A percentile compares a stretch with the other conserved stretches of the same genome.
Conservation (phyloP, 192 early-diverging fungal genomes). For the Kickxella alabastrina region DNA sequence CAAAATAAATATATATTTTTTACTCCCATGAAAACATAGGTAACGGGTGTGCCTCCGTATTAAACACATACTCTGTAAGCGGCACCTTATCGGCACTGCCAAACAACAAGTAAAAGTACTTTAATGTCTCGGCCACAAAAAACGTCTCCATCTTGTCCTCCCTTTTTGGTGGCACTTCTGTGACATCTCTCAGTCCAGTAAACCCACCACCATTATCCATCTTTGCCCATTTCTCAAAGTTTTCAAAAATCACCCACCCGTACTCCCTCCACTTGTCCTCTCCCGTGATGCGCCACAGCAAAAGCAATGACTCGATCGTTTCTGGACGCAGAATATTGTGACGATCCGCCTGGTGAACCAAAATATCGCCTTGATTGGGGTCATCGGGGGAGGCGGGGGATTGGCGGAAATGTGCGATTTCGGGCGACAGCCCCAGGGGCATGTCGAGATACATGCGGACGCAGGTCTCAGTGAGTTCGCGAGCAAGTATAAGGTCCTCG, state of each 20-base stretch:
- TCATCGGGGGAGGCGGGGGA: background rate
- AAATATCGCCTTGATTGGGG: constrained; percentile 19
- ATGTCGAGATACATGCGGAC: constrained; percentile 79
- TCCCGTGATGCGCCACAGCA: constrained; percentile 79
- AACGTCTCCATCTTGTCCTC: constrained; percentile 59
- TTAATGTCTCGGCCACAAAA: constrained; percentile 90
- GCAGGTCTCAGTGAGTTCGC: constrained; percentile 76
- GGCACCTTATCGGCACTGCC: constrained; percentile 57
- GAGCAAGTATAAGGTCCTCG: constrained; percentile 72
- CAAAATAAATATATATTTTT: background rate
- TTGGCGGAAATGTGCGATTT: constrained; percentile 24
- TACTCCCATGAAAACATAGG: constrained; percentile 23
- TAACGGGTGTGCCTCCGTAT: constrained; percentile 92
- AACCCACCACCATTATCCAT: constrained; percentile 61
- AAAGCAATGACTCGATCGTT: constrained; percentile 83
- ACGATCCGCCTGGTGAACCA: constrained; percentile 13
- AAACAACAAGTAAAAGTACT: constrained; percentile 90
- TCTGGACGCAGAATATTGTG: constrained; percentile 77
- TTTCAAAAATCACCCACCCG: constrained; percentile 78
- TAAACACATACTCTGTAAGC: constrained; percentile 83
- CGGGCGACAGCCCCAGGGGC: constrained; percentile 72
- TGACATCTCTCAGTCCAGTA: constrained; percentile 44
- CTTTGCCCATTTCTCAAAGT: constrained; percentile 70
- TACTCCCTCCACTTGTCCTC: constrained; percentile 69
- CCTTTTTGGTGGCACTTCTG: constrained; percentile 16